Conservation (phyloP, 208 protist species). For the Crithidia brevicula region DNA sequence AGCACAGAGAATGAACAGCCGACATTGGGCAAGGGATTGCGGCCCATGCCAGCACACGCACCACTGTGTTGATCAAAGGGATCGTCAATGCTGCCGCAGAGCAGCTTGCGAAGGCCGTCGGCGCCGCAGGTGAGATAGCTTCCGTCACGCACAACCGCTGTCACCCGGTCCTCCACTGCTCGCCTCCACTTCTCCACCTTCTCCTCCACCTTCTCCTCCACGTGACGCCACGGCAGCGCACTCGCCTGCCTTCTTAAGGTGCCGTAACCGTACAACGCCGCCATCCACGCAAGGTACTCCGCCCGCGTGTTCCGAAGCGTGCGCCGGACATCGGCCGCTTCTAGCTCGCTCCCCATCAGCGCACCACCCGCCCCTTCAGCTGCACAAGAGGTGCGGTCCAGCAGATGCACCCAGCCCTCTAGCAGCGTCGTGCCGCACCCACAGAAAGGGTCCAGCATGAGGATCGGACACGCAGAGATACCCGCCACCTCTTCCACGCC, state of each 20-base stretch:
- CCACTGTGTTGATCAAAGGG: background rate
- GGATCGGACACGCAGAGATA: background rate
- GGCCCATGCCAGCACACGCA: background rate
- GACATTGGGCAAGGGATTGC: background rate
- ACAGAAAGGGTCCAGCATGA: conserved; percentile 45
- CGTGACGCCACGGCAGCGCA: background rate
- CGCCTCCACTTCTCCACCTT: background rate
- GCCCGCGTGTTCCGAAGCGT: background rate
- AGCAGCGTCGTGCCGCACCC: conserved; percentile 44
- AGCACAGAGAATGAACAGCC: conserved; percentile 4
- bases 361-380: background rate
- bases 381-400: background rate
- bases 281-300: conserved; percentile 4
- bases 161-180: background rate
- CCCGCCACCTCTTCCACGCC: conserved; percentile 1
- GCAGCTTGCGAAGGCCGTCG: background rate
- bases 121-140: conserved; percentile 8
- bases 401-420: conserved; percentile 24
- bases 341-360: conserved; percentile 35
- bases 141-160: background rate
- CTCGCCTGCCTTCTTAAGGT: background rate
- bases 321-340: background rate
- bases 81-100: background rate
- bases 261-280: conserved; percentile 1
- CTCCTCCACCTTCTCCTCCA: background rate